Base-by-base conservation (phyloP, 148 eudicot species). In the Camellia granthamiana region DNA sequence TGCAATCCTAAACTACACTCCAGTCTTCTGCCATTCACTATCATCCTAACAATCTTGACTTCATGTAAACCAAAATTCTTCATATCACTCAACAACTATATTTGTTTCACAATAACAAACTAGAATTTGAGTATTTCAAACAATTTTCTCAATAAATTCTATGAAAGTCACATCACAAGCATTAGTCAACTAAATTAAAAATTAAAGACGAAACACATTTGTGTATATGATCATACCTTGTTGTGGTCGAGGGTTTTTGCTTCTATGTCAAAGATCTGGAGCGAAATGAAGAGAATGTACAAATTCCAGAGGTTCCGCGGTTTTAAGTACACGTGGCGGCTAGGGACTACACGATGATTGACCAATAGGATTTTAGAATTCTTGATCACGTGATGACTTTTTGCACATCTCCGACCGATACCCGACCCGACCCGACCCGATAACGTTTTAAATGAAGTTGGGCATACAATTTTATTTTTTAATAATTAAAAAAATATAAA, bases 341-440 rank as follows among this genome's bases (percentile, higher is more conserved):
- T 77, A 16, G 0, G 0, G 5, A 65, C 66, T 86, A 86, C 97
- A 93, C 92, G 91, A 83, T 3, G 14, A 15, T 23, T 80, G 58
- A 65, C 95, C 97, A 93, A 93, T 91, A 59, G 83, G 66, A 81
- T 87, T 89, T 68, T 46, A 84, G 82, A 5, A 12, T 72, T 81
- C 77, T 69, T 78, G 69, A 62, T 64, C 10, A 47, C 1, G 30
- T 75, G 67, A 59, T 5, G 78, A 16, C 19, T 18, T 7, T 30
- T 46, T 18, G 54, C 30, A 3, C 59, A 38, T 11, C 3, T 19
- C n/a, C 56, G 9, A 30, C 38, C 38, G 38, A 30, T 30, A 30
- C 0, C 0, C 23, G 23, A 23, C 30, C 30, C 30, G 7, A 44
- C 55, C 74, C 54, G 55, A 47, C 54, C 74, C 55, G 55, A 42